Evolutionary conservation across 1,284 basidiomycete genomes (phyloP).

Genomic region (Irpex rosettiformis): DNA sequence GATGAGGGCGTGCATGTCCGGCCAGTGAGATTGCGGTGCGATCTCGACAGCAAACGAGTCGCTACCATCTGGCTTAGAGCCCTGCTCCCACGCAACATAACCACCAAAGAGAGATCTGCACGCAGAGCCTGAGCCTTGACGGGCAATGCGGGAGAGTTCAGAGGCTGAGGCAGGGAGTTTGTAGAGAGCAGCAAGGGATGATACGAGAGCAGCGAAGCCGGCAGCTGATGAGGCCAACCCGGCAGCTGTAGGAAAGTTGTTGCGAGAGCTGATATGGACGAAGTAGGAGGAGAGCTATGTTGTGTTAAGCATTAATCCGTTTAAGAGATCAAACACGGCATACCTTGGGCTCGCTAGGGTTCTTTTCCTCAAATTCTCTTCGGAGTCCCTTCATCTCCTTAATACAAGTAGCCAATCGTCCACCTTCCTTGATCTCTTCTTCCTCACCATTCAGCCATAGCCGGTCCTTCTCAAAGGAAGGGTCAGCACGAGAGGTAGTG

Average conservation of each 20-base stretch:
- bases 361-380: slow-evolving; percentile 68
- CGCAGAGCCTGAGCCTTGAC: slow-evolving; percentile 96
- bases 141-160: slow-evolving; percentile 88
- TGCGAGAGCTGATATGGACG: slow-evolving; percentile 90
- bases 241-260: slow-evolving; percentile 99
- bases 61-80: slow-evolving; percentile 62
- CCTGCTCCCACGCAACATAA: slow-evolving; percentile 95
- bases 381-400: slow-evolving; percentile 82
- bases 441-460: slow-evolving; percentile 95
- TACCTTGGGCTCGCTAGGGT: slow-evolving; percentile 66
- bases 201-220: slow-evolving; percentile 93
- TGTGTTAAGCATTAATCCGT: background rate
- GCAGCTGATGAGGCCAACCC: slow-evolving; percentile 97
- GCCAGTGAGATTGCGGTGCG: slow-evolving; percentile 88
- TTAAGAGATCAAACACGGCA: slow-evolving; percentile 17
- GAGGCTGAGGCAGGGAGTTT: slow-evolving; percentile 63
- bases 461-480: slow-evolving; percentile 71
- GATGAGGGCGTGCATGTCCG: slow-evolving; percentile 94
- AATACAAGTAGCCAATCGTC: slow-evolving; percentile 85
- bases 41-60: slow-evolving; percentile 91
- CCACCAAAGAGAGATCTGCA: slow-evolving; percentile 97
- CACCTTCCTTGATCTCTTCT: slow-evolving; percentile 82
- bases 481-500: slow-evolving; percentile 87
- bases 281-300: slow-evolving; percentile 68
- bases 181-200: slow-evolving; percentile 88